phyloP scores from a whole-genome alignment of 176 grass and related monocot species.

The Carex cristatella region DNA sequence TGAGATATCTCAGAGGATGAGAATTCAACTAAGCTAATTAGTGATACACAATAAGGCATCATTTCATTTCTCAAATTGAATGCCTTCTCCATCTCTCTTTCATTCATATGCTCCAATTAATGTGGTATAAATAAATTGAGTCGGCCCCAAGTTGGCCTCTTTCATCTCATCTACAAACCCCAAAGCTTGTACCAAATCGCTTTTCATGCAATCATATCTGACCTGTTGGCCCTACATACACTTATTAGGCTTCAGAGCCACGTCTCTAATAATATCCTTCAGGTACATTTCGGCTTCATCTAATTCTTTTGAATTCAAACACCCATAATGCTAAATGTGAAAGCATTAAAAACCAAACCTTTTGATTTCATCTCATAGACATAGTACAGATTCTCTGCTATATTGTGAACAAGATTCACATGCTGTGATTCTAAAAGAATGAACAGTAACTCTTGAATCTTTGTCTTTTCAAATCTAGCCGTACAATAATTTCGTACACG shows the following conservation, averaged over 20 bases:
- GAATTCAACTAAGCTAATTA: constrained; percentile 24
- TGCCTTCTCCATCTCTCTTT: constrained; percentile 49
- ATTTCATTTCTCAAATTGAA: constrained; percentile 57
- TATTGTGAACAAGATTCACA: constrained; percentile 2
- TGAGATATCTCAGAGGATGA: too few relatives aligned
- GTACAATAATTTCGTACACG: too few relatives aligned
- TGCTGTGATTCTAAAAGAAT: too few relatives aligned
- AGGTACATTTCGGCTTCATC: constrained; percentile 47
- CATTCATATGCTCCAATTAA: constrained; percentile 43
- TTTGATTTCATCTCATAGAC: constrained; percentile 41
- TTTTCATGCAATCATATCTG: constrained; percentile 37
- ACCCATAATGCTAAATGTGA: constrained; percentile 45
- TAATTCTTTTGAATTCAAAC: constrained; percentile 35
- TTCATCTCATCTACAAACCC: constrained; percentile 40
- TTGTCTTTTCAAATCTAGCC: too few relatives aligned
- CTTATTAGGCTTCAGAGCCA: constrained; percentile 31
- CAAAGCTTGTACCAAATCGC: constrained; percentile 29
- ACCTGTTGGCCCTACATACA: constrained; percentile 26
- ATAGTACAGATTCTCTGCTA: constrained; percentile 33
- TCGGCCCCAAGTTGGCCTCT: constrained; percentile 28
- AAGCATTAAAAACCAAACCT: constrained; percentile 32
- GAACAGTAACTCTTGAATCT: too few relatives aligned
- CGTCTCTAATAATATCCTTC: constrained; percentile 41
- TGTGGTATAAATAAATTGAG: constrained; percentile 28
- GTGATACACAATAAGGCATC: constrained; percentile 25